These are phyloP conservation scores for Francoa sonchifolia DNA, from an alignment of 441 rosid genomes.

Conservation along the genomic window DNA sequence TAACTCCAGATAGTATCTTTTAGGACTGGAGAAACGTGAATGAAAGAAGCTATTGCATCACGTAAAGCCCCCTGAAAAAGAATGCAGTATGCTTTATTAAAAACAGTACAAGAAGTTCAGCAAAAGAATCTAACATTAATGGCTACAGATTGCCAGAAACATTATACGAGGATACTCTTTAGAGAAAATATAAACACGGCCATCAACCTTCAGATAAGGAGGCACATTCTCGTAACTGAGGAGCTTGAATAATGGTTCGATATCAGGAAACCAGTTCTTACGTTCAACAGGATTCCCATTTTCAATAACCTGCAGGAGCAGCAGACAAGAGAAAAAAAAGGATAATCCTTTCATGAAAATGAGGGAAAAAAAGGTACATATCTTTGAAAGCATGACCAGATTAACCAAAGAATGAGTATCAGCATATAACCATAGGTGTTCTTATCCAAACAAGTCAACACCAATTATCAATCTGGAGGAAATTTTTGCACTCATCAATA, in stretches of 20 bases:
- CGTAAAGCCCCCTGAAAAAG: slow-evolving; percentile 77
- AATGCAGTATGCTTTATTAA: slow-evolving; percentile 9
- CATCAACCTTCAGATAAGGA: slow-evolving; percentile 72
- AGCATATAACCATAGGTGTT: too few species aligned
- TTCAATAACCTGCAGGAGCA: slow-evolving; percentile 56
- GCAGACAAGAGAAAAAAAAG: slow-evolving; percentile 2
- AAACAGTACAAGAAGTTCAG: slow-evolving; percentile 5
- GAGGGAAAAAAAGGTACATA: too few species aligned
- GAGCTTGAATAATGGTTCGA: slow-evolving; percentile 92
- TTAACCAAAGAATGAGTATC: too few species aligned
- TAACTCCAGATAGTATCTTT: slow-evolving; percentile 79
- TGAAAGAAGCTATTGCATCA: slow-evolving; percentile 65
- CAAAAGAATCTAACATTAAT: slow-evolving; percentile 3
- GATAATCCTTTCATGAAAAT: too few species aligned
- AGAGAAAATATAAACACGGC: slow-evolving; percentile 11
- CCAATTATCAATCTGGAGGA: neutral
- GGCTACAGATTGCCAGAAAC: too few species aligned
- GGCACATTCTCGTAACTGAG: slow-evolving; percentile 94
- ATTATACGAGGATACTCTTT: slow-evolving; percentile 7
- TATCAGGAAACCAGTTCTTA: slow-evolving; percentile 86
- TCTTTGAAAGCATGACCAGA: too few species aligned
- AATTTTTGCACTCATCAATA: neutral
- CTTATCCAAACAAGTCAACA: slow-evolving; percentile 7
- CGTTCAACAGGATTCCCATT: slow-evolving; percentile 76
- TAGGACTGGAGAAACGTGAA: slow-evolving; percentile 56